A percentile compares a stretch with the other conserved stretches of the same genome.
These are phyloP conservation scores for Mychonastes homosphaera DNA, from an alignment of 139 green algal species.

Conservation along the genomic window DNA sequence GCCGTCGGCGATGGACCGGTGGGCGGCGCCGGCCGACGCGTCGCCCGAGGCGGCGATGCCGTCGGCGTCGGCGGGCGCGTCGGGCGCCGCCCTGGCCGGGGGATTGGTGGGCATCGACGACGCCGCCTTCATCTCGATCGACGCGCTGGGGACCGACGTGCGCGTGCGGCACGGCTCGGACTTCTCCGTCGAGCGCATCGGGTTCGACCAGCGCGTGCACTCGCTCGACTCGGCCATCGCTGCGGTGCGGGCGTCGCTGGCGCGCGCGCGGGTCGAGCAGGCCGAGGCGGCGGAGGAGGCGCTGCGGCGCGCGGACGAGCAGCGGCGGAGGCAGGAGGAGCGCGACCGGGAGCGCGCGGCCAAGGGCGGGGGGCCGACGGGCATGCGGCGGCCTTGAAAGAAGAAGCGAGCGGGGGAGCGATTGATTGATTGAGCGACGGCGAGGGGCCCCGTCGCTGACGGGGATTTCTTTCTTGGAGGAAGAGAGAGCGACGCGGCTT, in stretches of 20 bases:
- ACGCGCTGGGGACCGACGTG: slow-evolving; percentile 76
- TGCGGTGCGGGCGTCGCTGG: slow-evolving; percentile 27
- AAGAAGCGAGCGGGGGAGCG: background rate
- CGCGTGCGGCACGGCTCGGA: slow-evolving; percentile 59
- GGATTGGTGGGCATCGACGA: slow-evolving; percentile 37
- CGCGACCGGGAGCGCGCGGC: too few species aligned
- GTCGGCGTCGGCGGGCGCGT: too few species aligned
- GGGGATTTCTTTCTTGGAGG: too few species aligned
- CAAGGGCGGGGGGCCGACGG: background rate
- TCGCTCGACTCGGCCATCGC: slow-evolving; percentile 36
- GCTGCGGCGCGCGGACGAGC: background rate
- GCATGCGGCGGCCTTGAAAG: background rate
- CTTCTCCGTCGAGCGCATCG: slow-evolving; percentile 72
- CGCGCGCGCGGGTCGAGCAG: background rate
- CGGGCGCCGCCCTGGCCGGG: too few species aligned
- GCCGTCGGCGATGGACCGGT: too few species aligned
- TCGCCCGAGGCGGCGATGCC: too few species aligned
- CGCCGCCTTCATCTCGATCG: slow-evolving; percentile 84
- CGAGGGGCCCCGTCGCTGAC: too few species aligned
- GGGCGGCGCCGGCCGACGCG: too few species aligned
- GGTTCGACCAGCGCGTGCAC: slow-evolving; percentile 47
- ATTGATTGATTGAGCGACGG: too few species aligned
- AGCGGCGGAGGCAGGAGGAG: background rate
- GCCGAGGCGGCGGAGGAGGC: background rate
- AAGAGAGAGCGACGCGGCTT: background rate